phyloP scores from a whole-genome alignment of 768 basidiomycete species.

The Macrocybe gigantea region DNA sequence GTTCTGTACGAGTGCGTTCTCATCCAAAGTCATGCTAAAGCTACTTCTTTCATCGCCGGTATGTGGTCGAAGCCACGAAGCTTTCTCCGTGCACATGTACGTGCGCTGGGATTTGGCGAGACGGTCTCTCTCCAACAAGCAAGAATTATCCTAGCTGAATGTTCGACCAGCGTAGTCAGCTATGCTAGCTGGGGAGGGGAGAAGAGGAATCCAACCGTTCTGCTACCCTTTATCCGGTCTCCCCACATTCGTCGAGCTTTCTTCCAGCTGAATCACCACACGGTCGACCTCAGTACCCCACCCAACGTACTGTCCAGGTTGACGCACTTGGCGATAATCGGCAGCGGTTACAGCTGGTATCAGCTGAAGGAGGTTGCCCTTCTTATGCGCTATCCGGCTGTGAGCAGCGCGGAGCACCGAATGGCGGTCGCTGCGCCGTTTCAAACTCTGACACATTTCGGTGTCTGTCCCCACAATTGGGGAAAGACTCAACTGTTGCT shows the following conservation, averaged over 20 bases:
- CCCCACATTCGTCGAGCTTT: constrained; percentile 8
- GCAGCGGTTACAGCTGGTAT: constrained; percentile 15
- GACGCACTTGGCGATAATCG: constrained; percentile 20
- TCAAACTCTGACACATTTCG: constrained; percentile 15
- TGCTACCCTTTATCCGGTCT: constrained; percentile 13
- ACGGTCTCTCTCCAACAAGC: constrained; percentile 14
- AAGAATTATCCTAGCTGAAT: constrained; percentile 11
- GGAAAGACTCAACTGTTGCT: constrained; percentile 14
- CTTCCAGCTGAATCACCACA: constrained; percentile 5
- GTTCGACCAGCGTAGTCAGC: constrained; percentile 10
- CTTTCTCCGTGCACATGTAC: constrained; percentile 6
- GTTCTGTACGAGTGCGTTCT: constrained; percentile 22
- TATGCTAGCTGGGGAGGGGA: constrained; percentile 10
- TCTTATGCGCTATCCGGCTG: constrained; percentile 3
- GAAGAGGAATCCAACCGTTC: constrained; percentile 11
- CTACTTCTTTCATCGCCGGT: constrained; percentile 12
- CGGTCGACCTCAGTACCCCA: constrained; percentile 16
- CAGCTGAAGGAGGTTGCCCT: constrained; percentile 13
- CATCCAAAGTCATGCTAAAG: constrained; percentile 13
- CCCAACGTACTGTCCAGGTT: constrained; percentile 13
- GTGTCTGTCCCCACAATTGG: constrained; percentile 16
- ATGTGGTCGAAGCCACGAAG: constrained; percentile 9
- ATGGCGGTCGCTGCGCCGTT: constrained; percentile 5
- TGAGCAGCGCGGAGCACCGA: constrained; percentile 1
- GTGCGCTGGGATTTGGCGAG: constrained; percentile 10